phyloP scores from a whole-genome alignment of 345 rosid genomes.

The Excoecaria agallocha region DNA sequence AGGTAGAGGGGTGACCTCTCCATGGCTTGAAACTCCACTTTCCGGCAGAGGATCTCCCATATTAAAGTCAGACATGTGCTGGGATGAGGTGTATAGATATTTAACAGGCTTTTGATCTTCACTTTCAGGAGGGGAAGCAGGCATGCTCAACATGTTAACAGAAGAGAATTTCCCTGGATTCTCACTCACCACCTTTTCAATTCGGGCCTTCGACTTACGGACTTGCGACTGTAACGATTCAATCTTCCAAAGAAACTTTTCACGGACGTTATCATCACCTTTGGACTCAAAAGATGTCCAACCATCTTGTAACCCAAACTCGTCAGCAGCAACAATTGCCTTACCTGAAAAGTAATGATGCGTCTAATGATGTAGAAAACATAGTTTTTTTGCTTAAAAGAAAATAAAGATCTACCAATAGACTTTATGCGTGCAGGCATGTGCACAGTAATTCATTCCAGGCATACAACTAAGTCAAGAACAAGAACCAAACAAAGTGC shows the following conservation, averaged over 20 bases:
- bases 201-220: slow-evolving; percentile 46
- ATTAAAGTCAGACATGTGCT: slow-evolving; percentile 14
- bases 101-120: slow-evolving; percentile 37
- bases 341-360: slow-evolving; percentile 36
- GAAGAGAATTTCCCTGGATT: slow-evolving; percentile 55
- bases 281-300: slow-evolving; percentile 40
- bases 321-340: slow-evolving; percentile 33
- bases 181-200: slow-evolving; percentile 60
- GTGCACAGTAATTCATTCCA: not conserved
- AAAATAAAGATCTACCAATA: not conserved
- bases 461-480: not conserved
- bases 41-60: slow-evolving; percentile 39
- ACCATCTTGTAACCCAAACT: slow-evolving; percentile 40
- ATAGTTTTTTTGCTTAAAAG: not conserved
- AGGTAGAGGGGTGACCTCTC: slow-evolving; percentile 37
- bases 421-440: not conserved
- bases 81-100: slow-evolving; percentile 34
- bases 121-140: slow-evolving; percentile 32
- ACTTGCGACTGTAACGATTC: slow-evolving; percentile 48
- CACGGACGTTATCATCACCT: slow-evolving; percentile 44
- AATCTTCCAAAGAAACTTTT: slow-evolving; percentile 59
- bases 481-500: not conserved
- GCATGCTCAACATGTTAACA: slow-evolving; percentile 41
- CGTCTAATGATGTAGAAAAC: not conserved
- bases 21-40: slow-evolving; percentile 35